phyloP scores from a whole-genome alignment of 345 rosid genomes.

The Acer negundo region DNA sequence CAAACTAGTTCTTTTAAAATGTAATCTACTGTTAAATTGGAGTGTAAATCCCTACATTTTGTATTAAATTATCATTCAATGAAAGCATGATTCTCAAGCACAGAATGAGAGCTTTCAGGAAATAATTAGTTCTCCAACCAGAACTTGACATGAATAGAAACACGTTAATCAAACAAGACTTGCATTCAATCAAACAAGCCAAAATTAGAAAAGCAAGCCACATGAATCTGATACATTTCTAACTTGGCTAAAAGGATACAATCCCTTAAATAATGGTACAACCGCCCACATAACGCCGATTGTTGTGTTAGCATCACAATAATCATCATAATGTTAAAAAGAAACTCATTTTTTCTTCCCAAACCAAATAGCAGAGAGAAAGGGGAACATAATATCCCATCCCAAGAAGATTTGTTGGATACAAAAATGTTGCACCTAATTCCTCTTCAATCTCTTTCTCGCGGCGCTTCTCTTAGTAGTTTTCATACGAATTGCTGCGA shows the following conservation, averaged over 20 bases:
- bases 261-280: background rate
- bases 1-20: no score
- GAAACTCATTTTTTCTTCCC: background rate
- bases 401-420: background rate
- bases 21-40: background rate
- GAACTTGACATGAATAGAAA: background rate
- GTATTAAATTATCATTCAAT: no score
- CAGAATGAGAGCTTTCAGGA: no score
- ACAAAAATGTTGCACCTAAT: background rate
- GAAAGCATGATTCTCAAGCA: no score
- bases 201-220: background rate
- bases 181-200: background rate
- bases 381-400: background rate
- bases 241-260: background rate
- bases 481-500: conserved; percentile 23
- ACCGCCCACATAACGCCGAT: background rate
- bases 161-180: background rate
- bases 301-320: background rate
- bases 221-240: background rate
- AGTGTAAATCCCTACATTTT: background rate
- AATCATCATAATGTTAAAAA: background rate
- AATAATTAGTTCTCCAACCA: background rate
- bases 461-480: conserved; percentile 7
- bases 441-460: conserved; percentile 33
- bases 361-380: background rate